A percentile compares a stretch with the other conserved stretches of the same genome.
These are phyloP conservation scores for Penicillium sp. DNA, from an alignment of 2,329 filamentous ascomycete genomes.

Conservation along the genomic window DNA sequence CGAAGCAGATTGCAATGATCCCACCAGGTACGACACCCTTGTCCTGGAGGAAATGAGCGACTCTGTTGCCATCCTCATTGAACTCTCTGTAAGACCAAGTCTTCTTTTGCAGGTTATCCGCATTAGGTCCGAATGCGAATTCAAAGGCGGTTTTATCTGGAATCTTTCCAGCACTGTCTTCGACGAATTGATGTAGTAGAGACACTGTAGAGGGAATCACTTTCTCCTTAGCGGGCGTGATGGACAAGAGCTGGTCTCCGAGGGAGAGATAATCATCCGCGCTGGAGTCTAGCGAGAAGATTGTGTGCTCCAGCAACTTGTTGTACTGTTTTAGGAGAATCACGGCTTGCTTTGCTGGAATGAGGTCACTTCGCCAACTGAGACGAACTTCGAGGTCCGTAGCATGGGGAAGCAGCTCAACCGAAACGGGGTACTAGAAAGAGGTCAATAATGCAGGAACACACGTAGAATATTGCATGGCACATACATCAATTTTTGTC, in stretches of 20 bases:
- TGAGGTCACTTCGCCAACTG: conserved; percentile 63
- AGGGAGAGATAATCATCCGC: conserved; percentile 44
- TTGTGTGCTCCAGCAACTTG: conserved; percentile 60
- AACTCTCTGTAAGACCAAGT: conserved; percentile 77
- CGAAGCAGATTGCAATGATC: conserved; percentile 76
- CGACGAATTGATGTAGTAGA: conserved; percentile 78
- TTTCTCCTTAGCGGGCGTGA: conserved; percentile 62
- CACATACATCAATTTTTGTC: conserved; percentile 64
- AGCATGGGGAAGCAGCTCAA: conserved; percentile 69
- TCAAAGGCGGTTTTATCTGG: conserved; percentile 71
- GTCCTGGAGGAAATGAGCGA: conserved; percentile 65
- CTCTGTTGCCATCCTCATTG: conserved; percentile 68
- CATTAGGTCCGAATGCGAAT: conserved; percentile 65
- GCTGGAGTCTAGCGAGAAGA: conserved; percentile 50
- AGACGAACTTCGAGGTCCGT: conserved; percentile 63
- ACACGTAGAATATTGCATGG: background rate
- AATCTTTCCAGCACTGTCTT: conserved; percentile 57
- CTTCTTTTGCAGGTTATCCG: conserved; percentile 48
- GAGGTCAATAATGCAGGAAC: conserved; percentile 13
- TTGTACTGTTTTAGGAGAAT: conserved; percentile 74
- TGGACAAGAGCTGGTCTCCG: conserved; percentile 54
- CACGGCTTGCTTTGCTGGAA: conserved; percentile 69
- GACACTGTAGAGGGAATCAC: conserved; percentile 60
- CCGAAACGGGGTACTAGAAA: conserved; percentile 68
- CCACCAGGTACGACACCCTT: conserved; percentile 56